Evolutionary conservation across 805 yeast genomes (phyloP).

Genomic region (Nakazawaea ishiwadae): DNA sequence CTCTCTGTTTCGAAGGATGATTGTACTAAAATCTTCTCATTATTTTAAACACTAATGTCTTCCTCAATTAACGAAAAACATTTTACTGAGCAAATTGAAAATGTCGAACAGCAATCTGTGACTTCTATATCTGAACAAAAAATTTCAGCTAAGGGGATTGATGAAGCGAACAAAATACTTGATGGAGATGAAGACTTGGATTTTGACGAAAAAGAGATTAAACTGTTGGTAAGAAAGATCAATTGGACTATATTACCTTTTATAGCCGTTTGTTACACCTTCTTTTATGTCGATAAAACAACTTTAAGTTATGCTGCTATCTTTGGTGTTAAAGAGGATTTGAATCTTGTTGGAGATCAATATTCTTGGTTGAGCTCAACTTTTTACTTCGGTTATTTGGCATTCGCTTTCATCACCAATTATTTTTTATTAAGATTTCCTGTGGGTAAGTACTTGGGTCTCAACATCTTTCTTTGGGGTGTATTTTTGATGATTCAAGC

Average conservation of each 20-base stretch:
- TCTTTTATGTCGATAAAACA: conserved; percentile 10
- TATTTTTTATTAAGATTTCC: conserved; percentile 15
- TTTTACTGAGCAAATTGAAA: too few species aligned
- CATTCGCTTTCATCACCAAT: conserved; percentile 7
- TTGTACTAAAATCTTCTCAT: too few species aligned
- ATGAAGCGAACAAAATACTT: background rate
- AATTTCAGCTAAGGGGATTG: background rate
- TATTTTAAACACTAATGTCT: too few species aligned
- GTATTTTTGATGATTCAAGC: conserved; percentile 36
- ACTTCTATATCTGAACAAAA: too few species aligned
- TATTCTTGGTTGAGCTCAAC: conserved; percentile 18
- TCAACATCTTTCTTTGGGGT: conserved; percentile 39
- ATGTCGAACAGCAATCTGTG: too few species aligned
- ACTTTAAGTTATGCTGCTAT: conserved; percentile 21
- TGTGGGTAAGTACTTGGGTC: conserved; percentile 17
- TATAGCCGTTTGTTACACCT: conserved; percentile 7
- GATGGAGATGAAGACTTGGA: conserved; percentile 12
- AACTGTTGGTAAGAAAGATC: conserved; percentile 33
- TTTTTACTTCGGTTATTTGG: conserved; percentile 9
- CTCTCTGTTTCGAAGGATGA: too few species aligned
- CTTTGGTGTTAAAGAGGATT: conserved; percentile 29
- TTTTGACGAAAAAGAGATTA: conserved; percentile 19
- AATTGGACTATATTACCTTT: conserved; percentile 37
- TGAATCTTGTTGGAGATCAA: conserved; percentile 23
- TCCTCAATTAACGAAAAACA: too few species aligned